A percentile compares a stretch with the other conserved stretches of the same genome.
These are phyloP conservation scores for Candida ulmi DNA, from an alignment of 805 yeast species.

Conservation along the genomic window DNA sequence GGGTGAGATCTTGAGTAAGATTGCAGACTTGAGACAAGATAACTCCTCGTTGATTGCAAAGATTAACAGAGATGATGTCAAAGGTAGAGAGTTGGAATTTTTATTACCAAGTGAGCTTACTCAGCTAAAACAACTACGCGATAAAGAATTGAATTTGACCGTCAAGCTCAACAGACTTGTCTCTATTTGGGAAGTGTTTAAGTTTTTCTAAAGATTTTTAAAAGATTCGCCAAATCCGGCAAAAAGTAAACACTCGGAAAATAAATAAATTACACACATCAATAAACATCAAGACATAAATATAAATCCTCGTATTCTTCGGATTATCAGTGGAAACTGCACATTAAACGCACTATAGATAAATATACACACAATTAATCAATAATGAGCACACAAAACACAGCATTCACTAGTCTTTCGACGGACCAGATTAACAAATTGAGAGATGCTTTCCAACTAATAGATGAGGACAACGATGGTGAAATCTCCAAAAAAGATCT, in stretches of 20 bases:
- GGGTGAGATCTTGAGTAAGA: constrained; percentile 43
- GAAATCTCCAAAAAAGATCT: constrained; percentile 51
- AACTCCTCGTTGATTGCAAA: constrained; percentile 69
- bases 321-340: too few species aligned
- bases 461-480: constrained; percentile 82
- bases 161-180: constrained; percentile 52
- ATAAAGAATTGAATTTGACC: constrained; percentile 47
- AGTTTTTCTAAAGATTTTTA: constrained; percentile 20
- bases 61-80: constrained; percentile 85
- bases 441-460: constrained; percentile 69
- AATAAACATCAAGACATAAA: background rate
- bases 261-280: background rate
- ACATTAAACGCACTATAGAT: too few species aligned
- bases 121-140: constrained; percentile 58
- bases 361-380: too few species aligned
- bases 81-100: constrained; percentile 71
- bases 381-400: background rate
- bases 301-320: background rate
- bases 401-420: constrained; percentile 38
- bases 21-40: constrained; percentile 49
- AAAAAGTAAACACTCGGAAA: constrained; percentile 7
- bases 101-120: constrained; percentile 70
- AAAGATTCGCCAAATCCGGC: constrained; percentile 2
- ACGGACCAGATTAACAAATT: constrained; percentile 60
- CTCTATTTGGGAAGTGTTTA: constrained; percentile 51